These are phyloP conservation scores for Curvularia verruculosa DNA, from an alignment of 2,329 filamentous ascomycete genomes.

Conservation along the genomic window DNA sequence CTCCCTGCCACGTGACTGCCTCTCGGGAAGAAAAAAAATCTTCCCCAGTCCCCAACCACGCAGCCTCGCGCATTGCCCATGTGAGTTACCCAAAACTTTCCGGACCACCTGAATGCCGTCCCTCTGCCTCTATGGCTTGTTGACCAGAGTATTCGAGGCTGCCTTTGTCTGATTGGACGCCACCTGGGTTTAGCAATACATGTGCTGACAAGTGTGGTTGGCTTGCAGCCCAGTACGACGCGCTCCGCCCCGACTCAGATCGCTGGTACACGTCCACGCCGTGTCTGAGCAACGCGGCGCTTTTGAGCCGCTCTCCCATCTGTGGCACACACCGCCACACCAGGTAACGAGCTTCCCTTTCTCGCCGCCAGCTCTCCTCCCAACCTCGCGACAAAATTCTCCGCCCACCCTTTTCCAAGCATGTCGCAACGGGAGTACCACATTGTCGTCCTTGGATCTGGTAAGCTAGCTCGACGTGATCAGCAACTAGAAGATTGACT, in stretches of 20 bases:
- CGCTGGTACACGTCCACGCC: slow-evolving; percentile 26
- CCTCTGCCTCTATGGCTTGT: slow-evolving; percentile 27
- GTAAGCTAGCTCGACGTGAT: slow-evolving; percentile 36
- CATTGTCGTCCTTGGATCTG: slow-evolving; percentile 52
- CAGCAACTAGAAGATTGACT: slow-evolving; percentile 25
- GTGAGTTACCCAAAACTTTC: slow-evolving; percentile 11
- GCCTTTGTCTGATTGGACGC: slow-evolving; percentile 30
- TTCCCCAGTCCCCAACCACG: slow-evolving; percentile 6
- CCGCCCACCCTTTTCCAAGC: slow-evolving; percentile 20
- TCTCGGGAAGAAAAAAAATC: slow-evolving; percentile 8
- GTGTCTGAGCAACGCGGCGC: slow-evolving; percentile 27
- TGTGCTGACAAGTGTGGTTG: slow-evolving; percentile 41
- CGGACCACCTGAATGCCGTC: slow-evolving; percentile 4
- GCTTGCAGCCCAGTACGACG: slow-evolving; percentile 28
- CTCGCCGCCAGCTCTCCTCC: slow-evolving; percentile 19
- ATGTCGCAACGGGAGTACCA: slow-evolving; percentile 53
- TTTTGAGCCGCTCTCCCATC: slow-evolving; percentile 38
- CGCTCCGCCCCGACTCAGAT: slow-evolving; percentile 30
- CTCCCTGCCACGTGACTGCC: slow-evolving; percentile 10
- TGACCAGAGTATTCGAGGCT: slow-evolving; percentile 14
- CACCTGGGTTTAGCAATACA: slow-evolving; percentile 23
- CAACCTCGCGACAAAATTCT: slow-evolving; percentile 17
- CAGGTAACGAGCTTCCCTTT: slow-evolving; percentile 20
- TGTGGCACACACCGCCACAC: slow-evolving; percentile 39
- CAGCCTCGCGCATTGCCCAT: slow-evolving; percentile 13